Evolutionary conservation across 805 yeast genomes (phyloP), one percentile per base, ranked within the genome.

Genomic region (Wickerhamomyces bisporus): DNA sequence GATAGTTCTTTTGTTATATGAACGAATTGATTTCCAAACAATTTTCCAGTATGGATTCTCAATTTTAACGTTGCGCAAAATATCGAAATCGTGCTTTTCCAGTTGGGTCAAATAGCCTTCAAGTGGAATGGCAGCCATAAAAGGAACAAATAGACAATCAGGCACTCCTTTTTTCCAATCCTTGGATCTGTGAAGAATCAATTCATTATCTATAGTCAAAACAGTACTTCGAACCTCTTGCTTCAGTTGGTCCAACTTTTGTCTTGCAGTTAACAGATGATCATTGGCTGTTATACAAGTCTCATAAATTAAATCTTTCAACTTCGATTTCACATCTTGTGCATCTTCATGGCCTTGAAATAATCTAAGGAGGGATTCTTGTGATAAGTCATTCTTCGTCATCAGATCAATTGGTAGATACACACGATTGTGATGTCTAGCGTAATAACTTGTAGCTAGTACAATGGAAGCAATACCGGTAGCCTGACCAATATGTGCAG

Each of bases 401-500:
- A 84, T 65, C 12, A 74, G 38, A 34, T 81, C 85, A 3, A 75
- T 52, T 0, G 95, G 95, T 30, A 86, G 57, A 25, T 77, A 68
- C 12, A 83, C 66, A 6, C 30, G 30, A 31, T 53, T 50, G 31
- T 67, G 71, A 31, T 36, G 32, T 16, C 59, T 54, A 0, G 84
- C 79, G 55, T 77, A 79, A 57, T 70, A 83, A 18, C 66, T 64
- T 34, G 79, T 53, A 0, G 83, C 85, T 36, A 81, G 62, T 12
- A 86, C 66, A 58, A 75, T 67, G 3, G 82, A 70, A 1, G 86
- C 79, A 11, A 86, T 67, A 0, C 88, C 80, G 0, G 81, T 74
- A 2, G 93, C 85, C 57, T 86, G 94, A 6, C 95, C 95, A 27
- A 86, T 61, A 59, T 86, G 95, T 0, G 94, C 93, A 10, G 78